These are phyloP conservation scores for Daldinia bambusicola DNA, from an alignment of 495 filamentous ascomycete species.

Conservation along the genomic window DNA sequence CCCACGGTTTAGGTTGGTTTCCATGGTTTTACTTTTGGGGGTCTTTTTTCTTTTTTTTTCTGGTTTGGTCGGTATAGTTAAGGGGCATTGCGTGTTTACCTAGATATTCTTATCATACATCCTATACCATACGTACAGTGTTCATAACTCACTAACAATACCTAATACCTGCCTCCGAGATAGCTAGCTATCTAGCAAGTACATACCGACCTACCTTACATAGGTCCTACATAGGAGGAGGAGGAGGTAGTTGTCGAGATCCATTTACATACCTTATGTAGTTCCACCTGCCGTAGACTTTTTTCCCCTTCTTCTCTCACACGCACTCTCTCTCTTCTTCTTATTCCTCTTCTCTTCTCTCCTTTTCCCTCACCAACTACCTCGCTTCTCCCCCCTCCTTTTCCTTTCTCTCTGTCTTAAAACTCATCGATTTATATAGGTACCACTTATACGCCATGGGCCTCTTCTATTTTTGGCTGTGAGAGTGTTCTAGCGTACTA, in stretches of 20 bases:
- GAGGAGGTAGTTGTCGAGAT: not conserved
- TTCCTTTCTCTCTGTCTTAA: conserved; percentile 1
- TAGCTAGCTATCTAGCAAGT: too few relatives aligned
- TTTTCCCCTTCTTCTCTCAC: conserved; percentile 14
- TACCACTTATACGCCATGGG: not conserved
- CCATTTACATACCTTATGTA: not conserved
- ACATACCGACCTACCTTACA: too few relatives aligned
- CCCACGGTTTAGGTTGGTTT: conserved; percentile 20
- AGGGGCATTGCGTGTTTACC: not conserved
- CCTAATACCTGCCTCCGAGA: too few relatives aligned
- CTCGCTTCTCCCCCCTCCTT: not conserved
- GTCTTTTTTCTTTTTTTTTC: too few relatives aligned
- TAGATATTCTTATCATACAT: too few relatives aligned
- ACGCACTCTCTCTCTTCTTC: conserved; percentile 18
- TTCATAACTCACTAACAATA: not conserved
- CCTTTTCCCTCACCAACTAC: conserved; percentile 30
- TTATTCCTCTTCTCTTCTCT: not conserved
- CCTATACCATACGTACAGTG: not conserved
- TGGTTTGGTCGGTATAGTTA: not conserved
- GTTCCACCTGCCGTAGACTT: conserved; percentile 3
- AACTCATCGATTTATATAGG: not conserved
- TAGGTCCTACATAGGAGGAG: too few relatives aligned
- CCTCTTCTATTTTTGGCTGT: not conserved
- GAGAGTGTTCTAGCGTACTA: too few relatives aligned
- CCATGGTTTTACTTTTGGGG: too few relatives aligned